Evolutionary conservation across 768 basidiomycete genomes (phyloP).

Genomic region (Grammothele lineata): DNA sequence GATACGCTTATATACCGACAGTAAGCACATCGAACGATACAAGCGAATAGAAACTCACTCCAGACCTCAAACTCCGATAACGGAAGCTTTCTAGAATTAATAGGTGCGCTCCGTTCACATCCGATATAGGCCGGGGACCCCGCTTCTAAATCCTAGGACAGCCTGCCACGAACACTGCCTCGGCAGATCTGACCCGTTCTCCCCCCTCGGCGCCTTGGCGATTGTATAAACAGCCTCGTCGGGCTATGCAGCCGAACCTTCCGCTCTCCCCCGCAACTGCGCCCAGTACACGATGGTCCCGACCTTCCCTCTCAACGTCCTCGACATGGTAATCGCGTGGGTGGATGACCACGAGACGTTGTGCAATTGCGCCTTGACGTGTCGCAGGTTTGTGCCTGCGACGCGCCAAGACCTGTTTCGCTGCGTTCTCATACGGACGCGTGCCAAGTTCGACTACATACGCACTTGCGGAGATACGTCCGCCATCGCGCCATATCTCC

Average conservation of each 20-base stretch:
- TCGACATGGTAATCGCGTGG: neutral
- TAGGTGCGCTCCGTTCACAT: too few relatives aligned
- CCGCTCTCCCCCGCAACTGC: neutral
- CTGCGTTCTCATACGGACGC: neutral
- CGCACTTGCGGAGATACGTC: conserved; percentile 2
- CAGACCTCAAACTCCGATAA: too few relatives aligned
- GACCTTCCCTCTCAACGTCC: too few relatives aligned
- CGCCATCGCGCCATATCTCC: neutral
- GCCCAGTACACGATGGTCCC: neutral
- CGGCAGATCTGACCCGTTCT: neutral
- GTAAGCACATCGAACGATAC: too few relatives aligned
- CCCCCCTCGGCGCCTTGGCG: neutral
- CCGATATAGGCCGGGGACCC: neutral
- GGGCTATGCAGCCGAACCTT: neutral
- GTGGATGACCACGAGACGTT: conserved; percentile 9
- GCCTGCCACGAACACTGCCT: neutral
- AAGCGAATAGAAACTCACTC: too few relatives aligned
- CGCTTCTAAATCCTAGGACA: conserved; percentile 4
- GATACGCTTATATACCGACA: too few relatives aligned
- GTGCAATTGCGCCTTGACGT: conserved; percentile 9
- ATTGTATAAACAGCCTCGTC: neutral
- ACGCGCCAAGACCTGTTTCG: conserved; percentile 10
- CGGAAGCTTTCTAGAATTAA: too few relatives aligned
- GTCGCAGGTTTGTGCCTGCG: conserved; percentile 5
- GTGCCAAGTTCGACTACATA: conserved; percentile 3